Base-by-base conservation (phyloP, 2,329 filamentous ascomycete species). In the Tolypocladium endophyticum region DNA sequence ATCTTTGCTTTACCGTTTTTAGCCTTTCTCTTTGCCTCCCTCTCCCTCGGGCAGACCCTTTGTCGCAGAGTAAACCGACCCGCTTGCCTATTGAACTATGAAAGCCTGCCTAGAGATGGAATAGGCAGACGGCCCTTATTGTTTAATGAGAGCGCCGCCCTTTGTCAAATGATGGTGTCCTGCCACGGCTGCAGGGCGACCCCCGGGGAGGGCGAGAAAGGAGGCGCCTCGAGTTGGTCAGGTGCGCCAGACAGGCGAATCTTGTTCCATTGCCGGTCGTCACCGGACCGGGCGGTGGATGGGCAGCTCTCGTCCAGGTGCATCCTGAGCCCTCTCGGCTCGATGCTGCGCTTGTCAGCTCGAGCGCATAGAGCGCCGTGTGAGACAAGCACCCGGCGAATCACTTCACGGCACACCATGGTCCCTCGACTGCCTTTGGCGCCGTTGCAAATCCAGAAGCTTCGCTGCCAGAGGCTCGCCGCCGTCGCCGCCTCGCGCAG, bases 161-260 rank as follows among this genome's bases (percentile, higher is more conserved):
- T 47, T 45, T 45, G 55, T 25, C 23, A 4, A 16, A 5, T 33
- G 11, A 7, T 33, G 25, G 39, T 33, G 55, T 41, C 23, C 55
- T 47, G 55, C 55, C 47, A 35, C 55, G 25, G 39, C 55, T 57
- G 55, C 55, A 57, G 55, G 55, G 55, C 55, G 55, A 25, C 39
- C 11, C 4, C 6, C 2, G n/a, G 7, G 1, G 9, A 55, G 53
- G 53, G 53, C 28, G 47, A 33, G 53, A 39, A 35, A 25, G n/a
- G 25, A 8, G 45, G 7, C 11, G 12, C 45, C 45, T 30, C 45
- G 45, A 50, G 23, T 14, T 20, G 45, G 45, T 50, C 45, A 50
- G 45, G 14, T 50, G 45, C 20, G 45, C 45, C 18, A 8, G 25
- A 50, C 6, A 6, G 9, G 7, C 25, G 47, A 3, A 5, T 9